Evolutionary conservation across 257 asterid genomes (phyloP).

Genomic region (Jaltomata sinuosa): DNA sequence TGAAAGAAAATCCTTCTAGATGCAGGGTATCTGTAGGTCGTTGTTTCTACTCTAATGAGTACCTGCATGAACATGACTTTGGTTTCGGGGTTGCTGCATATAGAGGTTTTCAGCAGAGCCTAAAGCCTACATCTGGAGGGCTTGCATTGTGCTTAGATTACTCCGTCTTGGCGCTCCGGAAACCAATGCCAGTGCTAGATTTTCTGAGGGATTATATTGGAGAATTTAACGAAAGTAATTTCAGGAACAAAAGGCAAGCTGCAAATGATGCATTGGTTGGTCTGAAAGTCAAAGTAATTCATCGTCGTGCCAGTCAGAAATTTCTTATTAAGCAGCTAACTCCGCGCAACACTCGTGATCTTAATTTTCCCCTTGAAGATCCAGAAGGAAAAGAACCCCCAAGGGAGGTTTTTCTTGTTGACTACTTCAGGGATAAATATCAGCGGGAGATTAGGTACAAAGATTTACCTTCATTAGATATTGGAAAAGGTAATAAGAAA

Average conservation of each 20-base stretch:
- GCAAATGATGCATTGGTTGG: constrained; percentile 31
- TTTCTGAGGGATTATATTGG: constrained; percentile 24
- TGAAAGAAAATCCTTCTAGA: constrained; percentile 62
- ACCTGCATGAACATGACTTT: constrained; percentile 16
- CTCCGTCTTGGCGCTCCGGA: constrained; percentile 39
- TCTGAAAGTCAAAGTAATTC: constrained; percentile 54
- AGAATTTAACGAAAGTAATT: constrained; percentile 12
- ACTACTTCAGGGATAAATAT: constrained; percentile 47
- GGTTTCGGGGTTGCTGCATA: constrained; percentile 39
- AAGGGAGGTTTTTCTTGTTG: constrained; percentile 12
- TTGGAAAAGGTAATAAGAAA: constrained; percentile 30
- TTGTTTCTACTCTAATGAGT: constrained; percentile 29
- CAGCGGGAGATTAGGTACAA: constrained; percentile 23
- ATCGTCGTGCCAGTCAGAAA: constrained; percentile 46
- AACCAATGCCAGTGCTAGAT: constrained; percentile 39
- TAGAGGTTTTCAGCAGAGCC: constrained; percentile 50
- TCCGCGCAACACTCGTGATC: constrained; percentile 1
- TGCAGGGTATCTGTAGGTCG: constrained; percentile 29
- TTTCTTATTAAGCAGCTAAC: constrained; percentile 32
- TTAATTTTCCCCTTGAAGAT: constrained; percentile 23
- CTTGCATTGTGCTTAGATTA: constrained; percentile 49
- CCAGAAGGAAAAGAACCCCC: constrained; percentile 35
- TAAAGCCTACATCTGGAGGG: constrained; percentile 55
- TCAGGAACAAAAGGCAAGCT: background rate
- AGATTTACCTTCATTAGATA: constrained; percentile 48